Evolutionary conservation across 352 stramenopile genomes (phyloP).

Genomic region (Phytophthora agathidicida): DNA sequence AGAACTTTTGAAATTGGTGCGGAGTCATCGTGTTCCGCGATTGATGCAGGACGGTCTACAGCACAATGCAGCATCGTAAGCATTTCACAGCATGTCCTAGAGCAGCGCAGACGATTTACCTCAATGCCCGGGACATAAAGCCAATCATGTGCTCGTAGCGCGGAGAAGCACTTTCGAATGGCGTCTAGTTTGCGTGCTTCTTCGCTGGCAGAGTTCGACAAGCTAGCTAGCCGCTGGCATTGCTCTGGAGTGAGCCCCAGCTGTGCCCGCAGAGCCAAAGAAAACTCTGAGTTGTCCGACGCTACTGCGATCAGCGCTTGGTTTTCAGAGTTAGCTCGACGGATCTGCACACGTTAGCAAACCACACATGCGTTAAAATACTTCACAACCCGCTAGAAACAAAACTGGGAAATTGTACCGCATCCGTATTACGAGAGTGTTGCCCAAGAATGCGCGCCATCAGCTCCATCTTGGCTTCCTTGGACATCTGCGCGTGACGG

Average conservation of each 20-base stretch:
- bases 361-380: neutral
- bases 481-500: constrained; percentile 83
- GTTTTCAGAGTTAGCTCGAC: constrained; percentile 82
- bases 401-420: constrained; percentile 62
- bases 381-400: too few relatives aligned
- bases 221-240: constrained; percentile 56
- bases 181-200: constrained; percentile 79
- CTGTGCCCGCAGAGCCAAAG: constrained; percentile 52
- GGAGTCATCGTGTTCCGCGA: constrained; percentile 79
- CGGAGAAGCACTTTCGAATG: constrained; percentile 88
- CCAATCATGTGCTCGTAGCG: constrained; percentile 84
- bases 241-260: constrained; percentile 77
- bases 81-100: neutral
- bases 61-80: constrained; percentile 1
- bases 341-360: constrained; percentile 61
- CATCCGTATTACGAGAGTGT: constrained; percentile 75
- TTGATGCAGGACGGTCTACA: constrained; percentile 77
- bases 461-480: constrained; percentile 85
- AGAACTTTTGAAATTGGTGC: constrained; percentile 85
- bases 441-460: constrained; percentile 80
- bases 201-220: constrained; percentile 55
- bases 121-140: constrained; percentile 86
- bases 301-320: constrained; percentile 74
- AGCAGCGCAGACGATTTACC: constrained; percentile 47
- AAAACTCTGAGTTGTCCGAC: constrained; percentile 68